These are phyloP conservation scores for Metarhizium brunneum DNA, from an alignment of 2,329 filamentous ascomycete genomes.

Conservation along the genomic window DNA sequence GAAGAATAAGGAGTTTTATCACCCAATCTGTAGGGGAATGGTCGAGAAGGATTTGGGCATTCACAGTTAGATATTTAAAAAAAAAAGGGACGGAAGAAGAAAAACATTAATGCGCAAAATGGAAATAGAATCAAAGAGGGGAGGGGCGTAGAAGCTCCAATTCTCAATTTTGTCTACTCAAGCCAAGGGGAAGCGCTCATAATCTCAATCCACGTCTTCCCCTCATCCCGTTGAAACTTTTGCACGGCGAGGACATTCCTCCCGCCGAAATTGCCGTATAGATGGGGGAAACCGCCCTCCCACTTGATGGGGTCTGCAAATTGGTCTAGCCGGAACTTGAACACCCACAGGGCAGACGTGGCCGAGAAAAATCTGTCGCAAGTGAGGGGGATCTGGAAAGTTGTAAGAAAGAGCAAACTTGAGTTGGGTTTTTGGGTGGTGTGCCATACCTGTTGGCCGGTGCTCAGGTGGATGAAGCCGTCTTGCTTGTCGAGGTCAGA, in stretches of 20 bases:
- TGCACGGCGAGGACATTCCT: constrained; percentile 38
- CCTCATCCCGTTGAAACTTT: constrained; percentile 35
- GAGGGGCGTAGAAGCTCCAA: not conserved
- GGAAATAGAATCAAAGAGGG: not conserved
- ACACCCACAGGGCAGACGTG: constrained; percentile 33
- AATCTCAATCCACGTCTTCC: constrained; percentile 37
- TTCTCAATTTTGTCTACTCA: constrained; percentile 16
- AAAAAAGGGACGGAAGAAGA: not conserved
- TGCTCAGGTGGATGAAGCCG: constrained; percentile 54
- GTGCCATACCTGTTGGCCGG: constrained; percentile 39
- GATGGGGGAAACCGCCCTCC: constrained; percentile 50
- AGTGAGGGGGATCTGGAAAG: constrained; percentile 33
- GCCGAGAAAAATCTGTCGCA: constrained; percentile 34
- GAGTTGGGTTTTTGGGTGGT: not conserved
- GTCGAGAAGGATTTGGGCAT: constrained; percentile 71
- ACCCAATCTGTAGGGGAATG: constrained; percentile 82
- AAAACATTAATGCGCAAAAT: not conserved
- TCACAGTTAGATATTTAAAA: constrained; percentile 9
- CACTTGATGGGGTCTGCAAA: constrained; percentile 38
- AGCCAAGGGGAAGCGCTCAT: constrained; percentile 33
- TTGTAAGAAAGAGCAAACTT: not conserved
- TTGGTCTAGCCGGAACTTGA: constrained; percentile 42
- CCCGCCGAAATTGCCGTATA: constrained; percentile 48
- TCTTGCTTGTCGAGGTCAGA: constrained; percentile 51
- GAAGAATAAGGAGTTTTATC: constrained; percentile 86